These are phyloP conservation scores for Nemania bipapillata DNA, from an alignment of 2,329 filamentous ascomycete genomes.

Conservation along the genomic window DNA sequence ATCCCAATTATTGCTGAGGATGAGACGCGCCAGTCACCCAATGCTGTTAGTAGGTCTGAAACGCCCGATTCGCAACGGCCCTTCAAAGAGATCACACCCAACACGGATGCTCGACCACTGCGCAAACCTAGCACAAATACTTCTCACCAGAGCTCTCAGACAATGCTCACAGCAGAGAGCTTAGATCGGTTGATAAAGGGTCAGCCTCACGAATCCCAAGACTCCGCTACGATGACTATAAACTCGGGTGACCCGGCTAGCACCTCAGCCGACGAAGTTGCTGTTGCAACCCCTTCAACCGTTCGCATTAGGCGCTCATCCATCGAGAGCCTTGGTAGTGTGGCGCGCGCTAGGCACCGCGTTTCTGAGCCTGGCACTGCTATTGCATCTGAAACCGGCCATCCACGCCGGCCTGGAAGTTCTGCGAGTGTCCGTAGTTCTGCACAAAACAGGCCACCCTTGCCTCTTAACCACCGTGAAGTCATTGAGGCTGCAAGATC, in stretches of 20 bases:
- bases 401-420: conserved; percentile 73
- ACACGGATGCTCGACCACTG: conserved; percentile 57
- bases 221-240: conserved; percentile 39
- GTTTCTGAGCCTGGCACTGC: conserved; percentile 53
- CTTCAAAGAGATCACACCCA: conserved; percentile 72
- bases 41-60: conserved; percentile 55
- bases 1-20: conserved; percentile 71
- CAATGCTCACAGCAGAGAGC: conserved; percentile 80
- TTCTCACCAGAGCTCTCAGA: conserved; percentile 81
- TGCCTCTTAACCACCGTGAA: conserved; percentile 84
- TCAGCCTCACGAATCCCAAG: conserved; percentile 54
- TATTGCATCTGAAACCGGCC: conserved; percentile 52
- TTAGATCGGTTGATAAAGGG: conserved; percentile 79
- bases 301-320: conserved; percentile 59
- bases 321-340: conserved; percentile 62
- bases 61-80: conserved; percentile 67
- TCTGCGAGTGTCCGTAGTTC: conserved; percentile 70
- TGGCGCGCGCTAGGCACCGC: conserved; percentile 55
- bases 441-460: conserved; percentile 68
- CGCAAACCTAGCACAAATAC: conserved; percentile 60
- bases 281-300: conserved; percentile 50
- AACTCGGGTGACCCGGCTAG: conserved; percentile 36
- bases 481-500: conserved; percentile 82
- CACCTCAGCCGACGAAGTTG: conserved; percentile 48
- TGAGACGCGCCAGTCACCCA: conserved; percentile 67